Evolutionary conservation across 768 basidiomycete genomes (phyloP).

Genomic region (Rhizopogon roseolus): DNA sequence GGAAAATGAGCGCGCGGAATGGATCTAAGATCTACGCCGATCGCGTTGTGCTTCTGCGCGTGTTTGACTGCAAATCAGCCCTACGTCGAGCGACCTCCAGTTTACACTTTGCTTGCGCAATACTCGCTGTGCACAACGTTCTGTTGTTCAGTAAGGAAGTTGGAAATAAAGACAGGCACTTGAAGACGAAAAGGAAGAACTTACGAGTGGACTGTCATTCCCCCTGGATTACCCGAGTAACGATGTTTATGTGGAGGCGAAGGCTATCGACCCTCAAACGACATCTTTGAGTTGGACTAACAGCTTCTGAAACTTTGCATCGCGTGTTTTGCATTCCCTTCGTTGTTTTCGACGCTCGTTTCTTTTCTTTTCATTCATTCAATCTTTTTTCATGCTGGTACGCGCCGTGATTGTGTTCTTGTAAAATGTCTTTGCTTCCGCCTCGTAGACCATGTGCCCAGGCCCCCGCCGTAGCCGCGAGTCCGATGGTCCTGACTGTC

Average conservation of each 20-base stretch:
- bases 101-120: background rate
- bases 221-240: background rate
- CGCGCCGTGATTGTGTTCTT: slow-evolving; percentile 3
- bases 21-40: slow-evolving; percentile 5
- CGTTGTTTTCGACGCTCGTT: background rate
- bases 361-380: background rate
- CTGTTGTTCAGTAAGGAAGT: background rate
- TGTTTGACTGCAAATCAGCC: background rate
- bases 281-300: background rate
- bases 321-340: background rate
- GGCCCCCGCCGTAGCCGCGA: slow-evolving; percentile 25
- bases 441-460: slow-evolving; percentile 16
- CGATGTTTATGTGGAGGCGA: background rate
- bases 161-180: background rate
- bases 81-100: background rate
- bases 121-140: background rate
- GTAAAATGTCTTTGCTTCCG: slow-evolving; percentile 15
- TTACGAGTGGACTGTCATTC: background rate
- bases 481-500: slow-evolving; percentile 29
- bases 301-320: background rate
- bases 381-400: slow-evolving; percentile 1
- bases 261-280: no score
- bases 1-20: slow-evolving; percentile 4
- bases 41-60: background rate
- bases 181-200: background rate